Evolutionary conservation across 1,284 basidiomycete genomes (phyloP).

Genomic region (Boletellus deceptivus): DNA sequence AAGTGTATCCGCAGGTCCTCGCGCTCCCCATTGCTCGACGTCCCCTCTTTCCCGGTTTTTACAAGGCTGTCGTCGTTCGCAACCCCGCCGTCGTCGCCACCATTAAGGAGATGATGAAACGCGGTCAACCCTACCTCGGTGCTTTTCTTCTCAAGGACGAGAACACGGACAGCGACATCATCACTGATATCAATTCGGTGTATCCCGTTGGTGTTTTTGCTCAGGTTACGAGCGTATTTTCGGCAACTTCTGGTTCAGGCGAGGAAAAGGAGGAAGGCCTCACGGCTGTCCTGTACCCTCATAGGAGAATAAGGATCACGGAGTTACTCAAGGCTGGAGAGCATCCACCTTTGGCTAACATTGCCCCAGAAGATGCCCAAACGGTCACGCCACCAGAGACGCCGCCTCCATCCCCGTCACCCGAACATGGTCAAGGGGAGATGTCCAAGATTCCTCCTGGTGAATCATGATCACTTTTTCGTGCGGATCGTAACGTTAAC

Average conservation of each 20-base stretch:
- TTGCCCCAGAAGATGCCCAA: slow-evolving; percentile 42
- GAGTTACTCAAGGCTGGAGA: slow-evolving; percentile 76
- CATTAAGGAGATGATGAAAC: slow-evolving; percentile 95
- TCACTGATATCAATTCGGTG: slow-evolving; percentile 85
- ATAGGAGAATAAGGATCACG: slow-evolving; percentile 89
- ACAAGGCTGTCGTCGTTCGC: slow-evolving; percentile 93
- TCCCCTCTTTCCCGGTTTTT: slow-evolving; percentile 96
- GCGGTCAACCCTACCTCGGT: slow-evolving; percentile 96
- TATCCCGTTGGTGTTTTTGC: slow-evolving; percentile 96
- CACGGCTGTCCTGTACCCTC: slow-evolving; percentile 94
- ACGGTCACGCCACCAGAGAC: slow-evolving; percentile 52
- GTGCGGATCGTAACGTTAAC: background rate
- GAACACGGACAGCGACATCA: slow-evolving; percentile 90
- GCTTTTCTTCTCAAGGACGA: slow-evolving; percentile 98
- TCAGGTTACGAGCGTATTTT: slow-evolving; percentile 95
- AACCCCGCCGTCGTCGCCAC: slow-evolving; percentile 91
- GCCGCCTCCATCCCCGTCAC: slow-evolving; percentile 42
- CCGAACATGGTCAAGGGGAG: slow-evolving; percentile 27
- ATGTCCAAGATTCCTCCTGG: slow-evolving; percentile 18
- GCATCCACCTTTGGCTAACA: slow-evolving; percentile 46
- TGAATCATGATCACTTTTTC: slow-evolving; percentile 1
- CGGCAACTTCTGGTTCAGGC: slow-evolving; percentile 59
- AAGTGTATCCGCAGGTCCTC: slow-evolving; percentile 91
- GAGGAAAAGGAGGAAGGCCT: slow-evolving; percentile 81
- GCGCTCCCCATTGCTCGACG: slow-evolving; percentile 95